phyloP scores from a whole-genome alignment of 495 filamentous ascomycete genomes.

The Aspergillus kassunensis region DNA sequence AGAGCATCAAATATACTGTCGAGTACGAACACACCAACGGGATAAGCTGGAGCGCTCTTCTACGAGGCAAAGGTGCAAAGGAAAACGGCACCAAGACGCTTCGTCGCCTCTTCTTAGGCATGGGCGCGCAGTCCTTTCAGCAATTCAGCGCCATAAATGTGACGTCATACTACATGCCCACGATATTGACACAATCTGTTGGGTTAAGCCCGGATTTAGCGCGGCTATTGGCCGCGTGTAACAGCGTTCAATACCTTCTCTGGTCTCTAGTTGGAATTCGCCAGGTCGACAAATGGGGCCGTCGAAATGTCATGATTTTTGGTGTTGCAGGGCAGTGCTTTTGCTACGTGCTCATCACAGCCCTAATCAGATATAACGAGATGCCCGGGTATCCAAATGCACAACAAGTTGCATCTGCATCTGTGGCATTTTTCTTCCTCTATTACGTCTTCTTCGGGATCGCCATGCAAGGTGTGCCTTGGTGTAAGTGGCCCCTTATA shows the following conservation, averaged over 20 bases:
- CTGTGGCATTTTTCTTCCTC: slow-evolving; percentile 47
- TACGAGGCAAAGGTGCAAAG: slow-evolving; percentile 21
- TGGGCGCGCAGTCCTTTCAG: slow-evolving; percentile 46
- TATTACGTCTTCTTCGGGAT: slow-evolving; percentile 49
- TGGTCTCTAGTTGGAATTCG: slow-evolving; percentile 38
- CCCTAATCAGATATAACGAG: slow-evolving; percentile 39
- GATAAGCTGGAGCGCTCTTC: slow-evolving; percentile 36
- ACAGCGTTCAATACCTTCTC: slow-evolving; percentile 15
- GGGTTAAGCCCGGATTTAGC: slow-evolving; percentile 40
- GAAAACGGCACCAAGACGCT: slow-evolving; percentile 29
- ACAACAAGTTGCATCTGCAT: slow-evolving; percentile 29
- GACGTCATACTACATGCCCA: slow-evolving; percentile 26
- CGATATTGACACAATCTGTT: slow-evolving; percentile 28
- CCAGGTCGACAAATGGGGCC: slow-evolving; percentile 40
- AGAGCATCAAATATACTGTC: slow-evolving; percentile 37
- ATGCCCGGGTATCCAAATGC: slow-evolving; percentile 12
- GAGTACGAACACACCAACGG: slow-evolving; percentile 40
- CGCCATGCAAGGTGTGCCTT: slow-evolving; percentile 39
- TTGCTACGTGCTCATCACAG: slow-evolving; percentile 48
- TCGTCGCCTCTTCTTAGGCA: slow-evolving; percentile 39
- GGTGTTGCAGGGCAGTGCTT: slow-evolving; percentile 39
- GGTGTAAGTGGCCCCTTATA: slow-evolving; percentile 8
- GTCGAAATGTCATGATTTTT: slow-evolving; percentile 34
- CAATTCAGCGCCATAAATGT: slow-evolving; percentile 33
- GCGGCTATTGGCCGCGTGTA: slow-evolving; percentile 20